Percentiles rank a stretch among this genome's conserved stretches.
These are phyloP conservation scores for Cercospora janseana DNA, from an alignment of 2,329 filamentous ascomycete genomes.

Conservation along the genomic window DNA sequence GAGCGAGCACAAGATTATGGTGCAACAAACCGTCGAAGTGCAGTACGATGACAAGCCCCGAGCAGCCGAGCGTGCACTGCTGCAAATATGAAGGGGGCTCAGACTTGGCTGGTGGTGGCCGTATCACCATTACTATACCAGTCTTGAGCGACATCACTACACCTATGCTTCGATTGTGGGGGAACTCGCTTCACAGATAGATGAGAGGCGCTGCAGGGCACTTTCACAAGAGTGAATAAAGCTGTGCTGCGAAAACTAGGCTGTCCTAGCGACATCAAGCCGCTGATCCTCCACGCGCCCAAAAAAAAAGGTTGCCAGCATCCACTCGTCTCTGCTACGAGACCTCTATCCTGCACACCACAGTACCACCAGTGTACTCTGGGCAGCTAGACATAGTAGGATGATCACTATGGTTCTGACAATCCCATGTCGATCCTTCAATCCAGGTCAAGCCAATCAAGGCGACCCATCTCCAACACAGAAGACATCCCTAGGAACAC, in stretches of 20 bases:
- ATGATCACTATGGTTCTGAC: conserved; percentile 33
- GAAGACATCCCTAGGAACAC: conserved; percentile 8
- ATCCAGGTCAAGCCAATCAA: conserved; percentile 26
- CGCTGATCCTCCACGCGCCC: conserved; percentile 5
- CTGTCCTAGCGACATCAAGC: conserved; percentile 12
- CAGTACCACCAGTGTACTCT: conserved; percentile 10
- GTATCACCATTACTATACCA: too few species aligned
- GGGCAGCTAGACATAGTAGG: conserved; percentile 27
- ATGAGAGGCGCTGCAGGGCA: too few species aligned
- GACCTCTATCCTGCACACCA: conserved; percentile 6
- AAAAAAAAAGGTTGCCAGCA: conserved; percentile 18
- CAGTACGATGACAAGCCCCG: conserved; percentile 17
- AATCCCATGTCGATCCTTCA: conserved; percentile 10
- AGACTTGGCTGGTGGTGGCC: too few species aligned
- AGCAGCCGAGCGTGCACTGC: conserved; percentile 9
- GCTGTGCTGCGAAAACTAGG: conserved; percentile 21
- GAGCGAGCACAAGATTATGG: conserved; percentile 22
- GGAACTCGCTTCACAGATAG: too few species aligned
- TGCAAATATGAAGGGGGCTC: too few species aligned
- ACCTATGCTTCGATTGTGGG: too few species aligned
- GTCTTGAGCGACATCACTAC: too few species aligned
- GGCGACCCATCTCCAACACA: conserved; percentile 22
- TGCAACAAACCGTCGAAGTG: conserved; percentile 22
- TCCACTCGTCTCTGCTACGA: conserved; percentile 20
- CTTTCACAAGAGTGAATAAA: conserved; percentile 18